phyloP scores from a whole-genome alignment of 2,329 filamentous ascomycete genomes.

The Xylariaceae sp. region DNA sequence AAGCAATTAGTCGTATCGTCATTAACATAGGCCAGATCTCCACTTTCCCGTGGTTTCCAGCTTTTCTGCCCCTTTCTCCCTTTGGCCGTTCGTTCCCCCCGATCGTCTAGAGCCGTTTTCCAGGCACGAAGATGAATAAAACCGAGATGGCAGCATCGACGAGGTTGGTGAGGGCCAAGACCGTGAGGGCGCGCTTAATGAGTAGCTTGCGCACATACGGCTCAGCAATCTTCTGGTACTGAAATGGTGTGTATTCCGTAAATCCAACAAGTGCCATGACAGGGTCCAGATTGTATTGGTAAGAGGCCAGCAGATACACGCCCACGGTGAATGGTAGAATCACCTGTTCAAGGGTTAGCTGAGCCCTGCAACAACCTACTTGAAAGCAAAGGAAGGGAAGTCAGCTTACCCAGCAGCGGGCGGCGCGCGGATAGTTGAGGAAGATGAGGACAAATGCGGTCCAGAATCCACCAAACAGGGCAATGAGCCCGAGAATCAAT shows the following conservation, averaged over 20 bases:
- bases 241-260: slow-evolving; percentile 96
- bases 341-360: slow-evolving; percentile 33
- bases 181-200: slow-evolving; percentile 76
- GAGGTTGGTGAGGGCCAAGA: slow-evolving; percentile 69
- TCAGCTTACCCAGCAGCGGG: slow-evolving; percentile 77
- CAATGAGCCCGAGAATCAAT: slow-evolving; percentile 76
- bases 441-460: slow-evolving; percentile 90
- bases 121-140: slow-evolving; percentile 92
- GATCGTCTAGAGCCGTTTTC: slow-evolving; percentile 63
- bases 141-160: slow-evolving; percentile 79
- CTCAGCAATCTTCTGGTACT: slow-evolving; percentile 82
- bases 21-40: no score
- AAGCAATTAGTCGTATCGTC: no score
- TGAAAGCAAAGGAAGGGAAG: no score
- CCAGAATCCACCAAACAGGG: slow-evolving; percentile 93
- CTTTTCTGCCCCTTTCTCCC: no score
- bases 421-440: slow-evolving; percentile 68
- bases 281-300: slow-evolving; percentile 94
- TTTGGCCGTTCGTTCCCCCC: no score
- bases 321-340: slow-evolving; percentile 91
- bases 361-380: background rate
- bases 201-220: slow-evolving; percentile 86
- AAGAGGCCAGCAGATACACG: slow-evolving; percentile 82
- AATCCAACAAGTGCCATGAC: slow-evolving; percentile 82
- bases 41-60: no score